Evolutionary conservation across 345 rosid species (phyloP).

Genomic region (Hibiscus syriacus): DNA sequence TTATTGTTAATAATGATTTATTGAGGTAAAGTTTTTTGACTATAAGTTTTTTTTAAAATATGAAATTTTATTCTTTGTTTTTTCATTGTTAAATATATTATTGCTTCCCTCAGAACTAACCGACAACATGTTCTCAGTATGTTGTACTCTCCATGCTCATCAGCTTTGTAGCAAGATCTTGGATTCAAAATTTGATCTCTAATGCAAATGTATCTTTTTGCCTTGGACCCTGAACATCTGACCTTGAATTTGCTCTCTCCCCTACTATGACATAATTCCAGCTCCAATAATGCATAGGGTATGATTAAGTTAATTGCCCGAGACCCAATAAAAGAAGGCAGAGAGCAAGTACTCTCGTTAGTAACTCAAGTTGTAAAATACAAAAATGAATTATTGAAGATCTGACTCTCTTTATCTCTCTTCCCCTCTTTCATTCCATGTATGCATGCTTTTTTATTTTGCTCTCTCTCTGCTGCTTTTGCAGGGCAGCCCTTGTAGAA

Average conservation of each 20-base stretch:
- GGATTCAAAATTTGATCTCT: neutral
- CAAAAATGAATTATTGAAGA: neutral
- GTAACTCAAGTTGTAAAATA: neutral
- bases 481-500: constrained; percentile 69
- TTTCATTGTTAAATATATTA: neutral
- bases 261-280: neutral
- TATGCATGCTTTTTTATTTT: neutral
- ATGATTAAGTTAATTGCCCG: neutral
- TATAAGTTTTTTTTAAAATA: neutral
- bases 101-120: neutral
- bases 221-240: neutral
- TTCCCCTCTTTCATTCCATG: neutral
- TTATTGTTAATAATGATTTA: neutral
- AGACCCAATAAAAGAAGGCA: neutral
- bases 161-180: neutral
- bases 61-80: neutral
- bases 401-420: neutral
- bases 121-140: neutral
- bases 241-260: neutral
- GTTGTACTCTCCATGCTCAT: neutral
- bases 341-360: neutral
- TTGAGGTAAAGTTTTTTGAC: neutral
- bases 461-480: constrained; percentile 11
- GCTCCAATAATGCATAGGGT: neutral
- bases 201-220: neutral